Conservation (phyloP, 169 alveolate species). For the Theileria parva region DNA sequence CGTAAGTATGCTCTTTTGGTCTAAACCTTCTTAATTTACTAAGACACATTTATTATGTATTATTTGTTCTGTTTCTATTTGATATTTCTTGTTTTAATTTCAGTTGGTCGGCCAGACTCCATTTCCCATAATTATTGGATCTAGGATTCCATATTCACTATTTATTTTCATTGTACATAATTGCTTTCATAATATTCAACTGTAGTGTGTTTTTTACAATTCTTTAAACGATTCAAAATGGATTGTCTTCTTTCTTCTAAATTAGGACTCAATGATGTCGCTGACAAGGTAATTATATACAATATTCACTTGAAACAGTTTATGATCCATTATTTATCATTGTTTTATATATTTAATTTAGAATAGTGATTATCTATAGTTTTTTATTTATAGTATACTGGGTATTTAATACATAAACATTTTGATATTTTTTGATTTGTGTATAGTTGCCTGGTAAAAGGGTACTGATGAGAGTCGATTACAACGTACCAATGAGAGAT, state of each 20-base stretch:
- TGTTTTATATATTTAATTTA: too few relatives aligned
- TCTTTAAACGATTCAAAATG: constrained; percentile 19
- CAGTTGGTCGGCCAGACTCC: not conserved
- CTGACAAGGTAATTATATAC: constrained; percentile 44
- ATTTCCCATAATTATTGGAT: not conserved
- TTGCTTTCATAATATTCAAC: not conserved
- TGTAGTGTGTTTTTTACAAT: not conserved
- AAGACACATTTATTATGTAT: too few relatives aligned
- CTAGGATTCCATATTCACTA: not conserved
- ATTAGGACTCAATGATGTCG: constrained; percentile 62
- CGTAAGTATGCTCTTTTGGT: constrained; percentile 61
- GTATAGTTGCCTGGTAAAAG: constrained; percentile 88
- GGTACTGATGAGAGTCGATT: constrained; percentile 95
- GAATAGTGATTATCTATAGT: too few relatives aligned
- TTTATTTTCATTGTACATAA: not conserved
- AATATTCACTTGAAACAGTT: too few relatives aligned
- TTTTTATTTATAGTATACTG: not conserved
- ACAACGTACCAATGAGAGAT: constrained; percentile 94
- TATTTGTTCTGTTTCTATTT: too few relatives aligned
- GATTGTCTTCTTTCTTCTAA: constrained; percentile 45
- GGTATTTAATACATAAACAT: not conserved
- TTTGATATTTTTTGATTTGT: not conserved
- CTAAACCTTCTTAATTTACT: not conserved
- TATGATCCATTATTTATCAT: too few relatives aligned
- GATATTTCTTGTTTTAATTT: not conserved